A percentile compares a stretch with the other conserved stretches of the same genome.
These are phyloP conservation scores for Dothideomycetidae sp. DNA, from an alignment of 2,329 filamentous ascomycete species.

Conservation along the genomic window DNA sequence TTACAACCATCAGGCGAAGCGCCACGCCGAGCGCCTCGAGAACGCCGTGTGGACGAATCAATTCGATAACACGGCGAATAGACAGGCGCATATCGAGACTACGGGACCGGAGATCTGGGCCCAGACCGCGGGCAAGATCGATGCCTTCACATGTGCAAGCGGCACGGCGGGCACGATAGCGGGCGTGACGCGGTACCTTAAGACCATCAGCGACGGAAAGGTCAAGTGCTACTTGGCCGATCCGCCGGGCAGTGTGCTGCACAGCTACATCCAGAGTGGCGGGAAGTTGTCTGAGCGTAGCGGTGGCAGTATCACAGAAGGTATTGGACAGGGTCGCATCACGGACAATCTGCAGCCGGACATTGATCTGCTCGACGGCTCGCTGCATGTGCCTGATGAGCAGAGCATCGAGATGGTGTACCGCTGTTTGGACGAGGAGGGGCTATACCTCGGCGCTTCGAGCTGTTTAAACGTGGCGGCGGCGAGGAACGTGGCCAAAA, in stretches of 20 bases:
- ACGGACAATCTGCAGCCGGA: conserved; percentile 91
- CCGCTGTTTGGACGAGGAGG: conserved; percentile 87
- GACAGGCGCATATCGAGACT: conserved; percentile 87
- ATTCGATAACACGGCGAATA: conserved; percentile 93
- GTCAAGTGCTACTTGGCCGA: conserved; percentile 88
- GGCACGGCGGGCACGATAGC: conserved; percentile 87
- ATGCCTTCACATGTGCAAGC: conserved; percentile 91
- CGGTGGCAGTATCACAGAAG: conserved; percentile 88
- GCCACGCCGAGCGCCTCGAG: conserved; percentile 73
- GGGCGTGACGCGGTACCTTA: conserved; percentile 76
- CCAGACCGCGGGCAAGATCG: conserved; percentile 71
- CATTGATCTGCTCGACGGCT: conserved; percentile 69
- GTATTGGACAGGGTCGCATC: conserved; percentile 88
- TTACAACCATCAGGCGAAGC: conserved; percentile 90
- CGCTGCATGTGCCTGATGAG: conserved; percentile 73
- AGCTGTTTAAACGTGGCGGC: conserved; percentile 91
- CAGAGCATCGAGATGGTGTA: conserved; percentile 98
- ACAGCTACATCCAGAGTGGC: conserved; percentile 78
- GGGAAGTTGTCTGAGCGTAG: conserved; percentile 67
- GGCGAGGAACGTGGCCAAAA: conserved; percentile 83
- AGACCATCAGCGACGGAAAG: conserved; percentile 60
- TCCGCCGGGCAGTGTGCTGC: conserved; percentile 82
- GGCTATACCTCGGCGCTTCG: conserved; percentile 85
- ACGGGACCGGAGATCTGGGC: conserved; percentile 96
- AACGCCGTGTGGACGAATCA: conserved; percentile 98